Base-by-base conservation (phyloP, 2,329 filamentous ascomycete genomes). In the Aureobasidium namibiae region DNA sequence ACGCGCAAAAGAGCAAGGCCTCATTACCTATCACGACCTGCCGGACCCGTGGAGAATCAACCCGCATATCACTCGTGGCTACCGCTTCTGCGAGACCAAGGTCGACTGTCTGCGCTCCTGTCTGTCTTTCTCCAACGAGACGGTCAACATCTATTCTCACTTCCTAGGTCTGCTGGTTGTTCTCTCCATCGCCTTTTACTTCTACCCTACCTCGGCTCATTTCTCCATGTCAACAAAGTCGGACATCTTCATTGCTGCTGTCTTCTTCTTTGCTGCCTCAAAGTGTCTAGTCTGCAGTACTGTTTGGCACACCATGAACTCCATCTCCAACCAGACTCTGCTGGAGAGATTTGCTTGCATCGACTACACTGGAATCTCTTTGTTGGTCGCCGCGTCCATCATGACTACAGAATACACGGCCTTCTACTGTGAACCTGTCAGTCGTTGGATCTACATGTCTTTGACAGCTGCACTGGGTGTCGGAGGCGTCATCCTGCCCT, bases 251-350 rank as follows among this genome's bases (percentile, higher is more conserved):
- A 91, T 99, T 63, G 92, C 92, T 0, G 91, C 89, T 23, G 82
- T 95, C 65, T 99, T 99, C 80, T 96, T 99, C 78, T 89, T 95
- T 69, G 94, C 92, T 49, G 94, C 94, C 46, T 91, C 87, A 78
- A 91, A 97, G 73, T 97, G 92, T 69, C 83, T 99, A 59, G 85
- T 92, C 70, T 99, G 94, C 84, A 95, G 89, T 63, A 92, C 88
- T 63, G 85, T 97, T 69, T 99, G 94, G 94, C 94, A 99, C 76
- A 96, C 94, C 26, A 97, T 99, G 91, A 96, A 92, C 76, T 90
- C 90, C 67, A 95, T 97, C 58, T 91, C 92, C 18, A 89, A 95
- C 65, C 86, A 95, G 68, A 84, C 85, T 21, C 83, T 95, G 42
- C 88, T 99, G 75, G 94, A 95, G 71, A 88, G 91, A 62, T 97